phyloP scores from a whole-genome alignment of 768 basidiomycete genomes.

The Phallus indusiatus region DNA sequence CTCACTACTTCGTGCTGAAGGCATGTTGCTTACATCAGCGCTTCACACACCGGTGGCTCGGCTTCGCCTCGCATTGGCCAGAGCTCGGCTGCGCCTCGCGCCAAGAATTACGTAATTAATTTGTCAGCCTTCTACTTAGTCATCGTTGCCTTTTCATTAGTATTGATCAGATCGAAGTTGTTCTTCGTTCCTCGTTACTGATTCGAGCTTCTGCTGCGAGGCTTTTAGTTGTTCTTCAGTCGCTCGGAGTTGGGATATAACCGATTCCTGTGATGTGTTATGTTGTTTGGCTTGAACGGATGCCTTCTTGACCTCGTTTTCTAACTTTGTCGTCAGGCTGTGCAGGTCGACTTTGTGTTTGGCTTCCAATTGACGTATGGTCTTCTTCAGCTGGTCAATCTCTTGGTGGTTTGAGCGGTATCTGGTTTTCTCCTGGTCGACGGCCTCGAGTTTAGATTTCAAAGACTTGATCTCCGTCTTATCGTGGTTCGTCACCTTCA shows the following conservation, averaged over 20 bases:
- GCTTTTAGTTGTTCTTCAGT: constrained; percentile 24
- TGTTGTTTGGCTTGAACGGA: constrained; percentile 40
- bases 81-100: too few relatives aligned
- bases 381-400: constrained; percentile 38
- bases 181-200: constrained; percentile 28
- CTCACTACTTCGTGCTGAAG: too few relatives aligned
- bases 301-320: constrained; percentile 46
- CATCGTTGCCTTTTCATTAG: too few relatives aligned
- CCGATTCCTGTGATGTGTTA: constrained; percentile 35
- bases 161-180: constrained; percentile 23
- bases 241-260: constrained; percentile 32
- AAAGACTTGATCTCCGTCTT: constrained; percentile 57
- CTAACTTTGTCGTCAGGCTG: constrained; percentile 43
- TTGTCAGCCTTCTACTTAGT: too few relatives aligned
- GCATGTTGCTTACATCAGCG: too few relatives aligned
- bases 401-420: constrained; percentile 44
- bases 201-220: constrained; percentile 29
- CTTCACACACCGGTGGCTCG: too few relatives aligned
- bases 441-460: constrained; percentile 43
- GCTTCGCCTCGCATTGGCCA: too few relatives aligned
- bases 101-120: too few relatives aligned
- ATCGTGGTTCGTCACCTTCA: constrained; percentile 36
- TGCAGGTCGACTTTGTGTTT: constrained; percentile 45
- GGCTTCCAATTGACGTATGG: constrained; percentile 38
- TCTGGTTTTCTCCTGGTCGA: constrained; percentile 49